These are phyloP conservation scores for Pseudogymnoascus sp. DNA, from an alignment of 2,329 filamentous ascomycete genomes.

Conservation along the genomic window DNA sequence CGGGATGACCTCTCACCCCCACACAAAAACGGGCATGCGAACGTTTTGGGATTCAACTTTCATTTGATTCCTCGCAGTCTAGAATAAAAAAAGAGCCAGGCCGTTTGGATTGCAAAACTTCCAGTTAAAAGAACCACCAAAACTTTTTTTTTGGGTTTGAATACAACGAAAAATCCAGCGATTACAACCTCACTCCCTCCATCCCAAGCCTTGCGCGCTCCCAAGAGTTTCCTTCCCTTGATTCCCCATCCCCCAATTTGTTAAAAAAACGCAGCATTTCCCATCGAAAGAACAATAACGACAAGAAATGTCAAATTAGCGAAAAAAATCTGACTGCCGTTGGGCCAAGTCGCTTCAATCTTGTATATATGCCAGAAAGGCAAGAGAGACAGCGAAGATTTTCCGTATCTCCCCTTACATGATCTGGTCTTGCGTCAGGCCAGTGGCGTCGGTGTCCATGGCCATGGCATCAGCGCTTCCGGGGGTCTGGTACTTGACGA, in stretches of 20 bases:
- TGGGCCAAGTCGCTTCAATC: background rate
- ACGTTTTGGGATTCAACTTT: background rate
- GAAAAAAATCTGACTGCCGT: background rate
- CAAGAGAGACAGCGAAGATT: background rate
- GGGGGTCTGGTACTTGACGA: constrained; percentile 81
- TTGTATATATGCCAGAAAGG: background rate
- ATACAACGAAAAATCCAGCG: background rate
- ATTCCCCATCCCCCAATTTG: background rate
- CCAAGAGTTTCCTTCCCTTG: background rate
- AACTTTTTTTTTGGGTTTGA: background rate
- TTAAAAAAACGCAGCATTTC: background rate
- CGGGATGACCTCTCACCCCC: background rate
- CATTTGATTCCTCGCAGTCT: constrained; percentile 2
- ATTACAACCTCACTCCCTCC: background rate
- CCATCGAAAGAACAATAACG: background rate
- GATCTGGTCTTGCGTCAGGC: constrained; percentile 94
- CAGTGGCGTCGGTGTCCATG: constrained; percentile 76
- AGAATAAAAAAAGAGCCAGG: background rate
- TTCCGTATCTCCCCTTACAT: constrained; percentile 50
- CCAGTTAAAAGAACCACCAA: background rate
- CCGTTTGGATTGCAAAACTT: background rate
- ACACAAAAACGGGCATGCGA: background rate
- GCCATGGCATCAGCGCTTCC: constrained; percentile 65
- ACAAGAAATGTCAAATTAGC: background rate
- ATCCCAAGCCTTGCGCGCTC: background rate